These are phyloP conservation scores for Dysphania ambrosioides DNA, from an alignment of 148 eudicot species.

Conservation along the genomic window DNA sequence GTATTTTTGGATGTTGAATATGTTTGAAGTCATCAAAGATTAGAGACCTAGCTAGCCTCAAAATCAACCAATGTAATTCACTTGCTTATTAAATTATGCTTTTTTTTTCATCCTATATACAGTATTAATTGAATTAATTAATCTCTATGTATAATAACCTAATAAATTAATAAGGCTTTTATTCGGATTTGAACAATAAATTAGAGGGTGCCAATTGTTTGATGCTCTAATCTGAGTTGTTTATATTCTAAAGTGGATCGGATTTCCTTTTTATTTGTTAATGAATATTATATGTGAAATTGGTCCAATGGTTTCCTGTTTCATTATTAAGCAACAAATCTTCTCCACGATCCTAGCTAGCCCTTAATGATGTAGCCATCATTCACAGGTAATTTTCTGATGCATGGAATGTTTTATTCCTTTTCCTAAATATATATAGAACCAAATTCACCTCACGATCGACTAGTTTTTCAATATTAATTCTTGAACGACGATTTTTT, in stretches of 20 bases:
- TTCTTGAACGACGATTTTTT: not conserved
- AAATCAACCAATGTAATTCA: not conserved
- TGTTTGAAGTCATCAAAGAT: too few relatives aligned
- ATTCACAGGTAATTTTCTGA: conserved; percentile 2
- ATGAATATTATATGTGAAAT: not conserved
- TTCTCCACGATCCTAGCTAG: conserved; percentile 20
- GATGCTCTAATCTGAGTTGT: conserved; percentile 1
- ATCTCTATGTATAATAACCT: too few relatives aligned
- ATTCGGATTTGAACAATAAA: not conserved
- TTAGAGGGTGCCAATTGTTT: conserved; percentile 3
- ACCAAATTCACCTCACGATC: conserved; percentile 35
- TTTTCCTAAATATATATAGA: conserved; percentile 6
- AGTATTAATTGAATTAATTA: too few relatives aligned
- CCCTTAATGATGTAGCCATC: conserved; percentile 13
- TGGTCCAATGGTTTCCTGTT: not conserved
- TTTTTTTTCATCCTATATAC: too few relatives aligned
- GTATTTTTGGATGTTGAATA: too few relatives aligned
- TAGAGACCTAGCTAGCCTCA: not conserved
- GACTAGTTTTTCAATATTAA: not conserved
- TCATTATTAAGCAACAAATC: conserved; percentile 21
- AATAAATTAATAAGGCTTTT: not conserved
- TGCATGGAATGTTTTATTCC: conserved; percentile 35
- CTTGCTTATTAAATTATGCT: too few relatives aligned
- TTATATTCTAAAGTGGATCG: not conserved
- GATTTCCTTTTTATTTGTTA: not conserved